Evolutionary conservation across 192 early-diverging fungal genomes (phyloP), one percentile per base, ranked within the genome.

Genomic region (Chytriomyces sp.): DNA sequence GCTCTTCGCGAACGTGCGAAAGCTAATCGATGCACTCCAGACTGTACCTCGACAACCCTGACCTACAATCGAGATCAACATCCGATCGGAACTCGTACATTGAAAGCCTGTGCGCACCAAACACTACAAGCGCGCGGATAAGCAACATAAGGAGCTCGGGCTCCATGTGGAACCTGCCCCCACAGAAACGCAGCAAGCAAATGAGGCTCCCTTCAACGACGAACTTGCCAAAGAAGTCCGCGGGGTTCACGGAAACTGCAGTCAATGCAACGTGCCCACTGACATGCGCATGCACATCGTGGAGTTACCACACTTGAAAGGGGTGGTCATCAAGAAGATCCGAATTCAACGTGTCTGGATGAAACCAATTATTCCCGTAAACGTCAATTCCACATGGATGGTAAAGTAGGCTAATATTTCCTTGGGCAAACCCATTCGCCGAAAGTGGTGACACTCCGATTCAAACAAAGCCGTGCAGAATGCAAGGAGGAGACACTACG

Each of bases 281-380:
- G 91, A 93, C 44, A 95, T 93, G 40, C 89, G 89, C 39, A 95
- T 96, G 94, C 93, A 96, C 39, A 78, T 94, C 56, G 65, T 96
- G 64, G 75, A 75, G 60, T 78, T 63, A 22, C 65, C 65, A 39
- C 94, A 98, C 72, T 98, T 98, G 76, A 96, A 96, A 76, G 90
- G 96, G 62, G 93, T 96, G 7, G 90, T 98, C 53, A 92, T 98
- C 72, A 96, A 96, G 96, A 88, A 93, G 17, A 96, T n/a, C 94
- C 3, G 84, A 84, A 44, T 98, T 94, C 80, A 93, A 96, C 41
- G 22, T 44, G 22, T 98, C 95, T 77, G 96, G 94, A 8, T 98
- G 55, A 91, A 86, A 72, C 84, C 88, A 33, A 95, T 96, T 58
- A 93, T 86, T 5, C 87, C 96, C 39, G 88, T 82, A 52, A 82